Conservation (phyloP, 495 filamentous ascomycete species). For the Xylaria nigripes region DNA sequence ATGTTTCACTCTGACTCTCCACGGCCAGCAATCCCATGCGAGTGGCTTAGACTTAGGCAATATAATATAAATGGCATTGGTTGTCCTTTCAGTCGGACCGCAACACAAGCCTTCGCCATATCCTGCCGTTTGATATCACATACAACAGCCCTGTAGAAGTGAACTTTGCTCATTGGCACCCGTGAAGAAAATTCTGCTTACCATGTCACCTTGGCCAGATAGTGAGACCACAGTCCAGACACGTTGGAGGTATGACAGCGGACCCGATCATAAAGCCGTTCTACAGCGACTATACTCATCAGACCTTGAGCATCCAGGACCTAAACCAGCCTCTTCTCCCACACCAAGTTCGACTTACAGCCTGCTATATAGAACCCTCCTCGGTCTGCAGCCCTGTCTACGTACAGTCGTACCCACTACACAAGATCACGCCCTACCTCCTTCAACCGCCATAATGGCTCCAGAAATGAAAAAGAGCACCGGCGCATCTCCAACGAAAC, state of each 20-base stretch:
- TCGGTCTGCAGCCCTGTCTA: not conserved
- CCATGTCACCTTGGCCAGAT: not conserved
- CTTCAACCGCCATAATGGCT: not conserved
- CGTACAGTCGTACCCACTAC: not conserved
- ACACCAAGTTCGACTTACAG: not conserved
- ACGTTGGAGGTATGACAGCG: constrained; percentile 1
- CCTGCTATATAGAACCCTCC: not conserved
- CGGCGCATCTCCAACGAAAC: not conserved
- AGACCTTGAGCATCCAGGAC: not conserved
- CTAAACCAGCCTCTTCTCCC: not conserved
- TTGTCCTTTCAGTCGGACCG: not conserved
- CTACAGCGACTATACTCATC: not conserved
- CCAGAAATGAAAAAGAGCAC: not conserved
- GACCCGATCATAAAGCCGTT: not conserved
- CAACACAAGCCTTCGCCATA: not conserved
- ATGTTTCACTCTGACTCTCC: not conserved
- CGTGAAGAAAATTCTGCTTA: not conserved
- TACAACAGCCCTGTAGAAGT: no score
- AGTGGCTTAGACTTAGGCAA: not conserved
- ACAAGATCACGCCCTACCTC: not conserved
- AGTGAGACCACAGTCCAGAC: not conserved
- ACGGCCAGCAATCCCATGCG: not conserved
- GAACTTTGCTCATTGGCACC: not conserved
- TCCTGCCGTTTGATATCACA: not conserved
- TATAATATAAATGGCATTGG: not conserved